A percentile compares a stretch with the other conserved stretches of the same genome.
These are phyloP conservation scores for Isoetes engelmannii DNA, from an alignment of 83 land plant species.

Conservation along the genomic window DNA sequence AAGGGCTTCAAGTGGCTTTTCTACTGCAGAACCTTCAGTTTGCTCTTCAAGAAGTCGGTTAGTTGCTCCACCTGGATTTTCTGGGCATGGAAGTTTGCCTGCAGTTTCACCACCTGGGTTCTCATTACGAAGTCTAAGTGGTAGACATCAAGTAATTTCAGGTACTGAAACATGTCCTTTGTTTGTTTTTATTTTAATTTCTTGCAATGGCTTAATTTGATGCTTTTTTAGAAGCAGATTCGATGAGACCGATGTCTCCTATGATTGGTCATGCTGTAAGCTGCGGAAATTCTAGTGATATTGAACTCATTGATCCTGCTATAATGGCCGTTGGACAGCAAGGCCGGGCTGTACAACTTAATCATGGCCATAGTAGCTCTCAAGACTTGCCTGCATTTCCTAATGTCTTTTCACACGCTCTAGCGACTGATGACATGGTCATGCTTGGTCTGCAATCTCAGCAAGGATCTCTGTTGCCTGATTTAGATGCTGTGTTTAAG, in stretches of 20 bases:
- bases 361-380: no score
- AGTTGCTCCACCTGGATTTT: constrained; percentile 81
- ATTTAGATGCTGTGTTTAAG: no score
- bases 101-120: constrained; percentile 36
- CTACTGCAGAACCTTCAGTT: not conserved
- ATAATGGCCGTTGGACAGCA: constrained; percentile 59
- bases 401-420: no score
- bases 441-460: no score
- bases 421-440: no score
- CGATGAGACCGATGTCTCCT: constrained; percentile 9
- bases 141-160: not conserved
- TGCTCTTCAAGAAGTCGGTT: constrained; percentile 36
- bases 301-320: constrained; percentile 71
- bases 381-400: no score
- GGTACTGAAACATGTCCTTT: not conserved
- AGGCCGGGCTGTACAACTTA: no score
- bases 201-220: not conserved
- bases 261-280: not conserved
- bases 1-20: not conserved
- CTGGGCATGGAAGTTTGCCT: constrained; percentile 42
- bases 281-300: constrained; percentile 22
- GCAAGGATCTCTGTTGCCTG: no score
- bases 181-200: not conserved
- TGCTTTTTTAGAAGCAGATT: constrained; percentile 16
- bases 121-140: not conserved